Evolutionary conservation across 495 filamentous ascomycete species (phyloP), one percentile per base, ranked within the genome.

Genomic region (Lophiostoma macrostomum): DNA sequence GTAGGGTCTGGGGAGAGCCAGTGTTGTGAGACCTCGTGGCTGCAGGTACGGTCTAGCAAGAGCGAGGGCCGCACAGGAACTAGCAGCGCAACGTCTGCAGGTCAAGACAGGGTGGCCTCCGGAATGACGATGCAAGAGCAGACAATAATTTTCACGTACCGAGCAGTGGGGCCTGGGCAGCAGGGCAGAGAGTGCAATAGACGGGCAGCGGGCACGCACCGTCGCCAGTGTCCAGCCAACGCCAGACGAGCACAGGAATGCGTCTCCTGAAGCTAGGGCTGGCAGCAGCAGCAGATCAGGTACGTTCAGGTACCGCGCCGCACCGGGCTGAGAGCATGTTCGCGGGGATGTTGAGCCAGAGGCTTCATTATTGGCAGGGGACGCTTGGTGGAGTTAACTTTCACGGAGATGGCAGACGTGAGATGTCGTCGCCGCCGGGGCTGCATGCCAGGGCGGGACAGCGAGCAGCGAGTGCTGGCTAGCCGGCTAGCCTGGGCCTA

Each of bases 41-140:
- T 58, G 60, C 60, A 57, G 58, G 58, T 62, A 57, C 58, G n/a
- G n/a, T n/a, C n/a, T n/a, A n/a, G n/a, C n/a, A n/a, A 44, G 49
- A 57, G 53, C 25, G 41, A 55, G 42, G 39, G 39, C 32, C 25
- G 37, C 39, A 55, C 40, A 29, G 45, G 27, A n/a, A n/a, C 25
- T 18, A 37, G 34, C 24, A 20, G 31, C 37, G 12, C 42, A 46
- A 46, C 34, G 24, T 14, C 35, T 49, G 53, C 44, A 47, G 35
- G 47, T 14, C 16, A n/a, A 24, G 29, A 30, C 31, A 46, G 28
- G 50, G n/a, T 43, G 39, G n/a, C 13, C 18, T 13, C 34, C 38
- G 25, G 45, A 44, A 42, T 12, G 53, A 43, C 32, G 2, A 27
- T 42, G 16, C 24, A 12, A 32, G 5, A 12, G 28, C 6, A 30